Conservation (phyloP, 2,329 filamentous ascomycete genomes). For the Xylaria arbuscula region DNA sequence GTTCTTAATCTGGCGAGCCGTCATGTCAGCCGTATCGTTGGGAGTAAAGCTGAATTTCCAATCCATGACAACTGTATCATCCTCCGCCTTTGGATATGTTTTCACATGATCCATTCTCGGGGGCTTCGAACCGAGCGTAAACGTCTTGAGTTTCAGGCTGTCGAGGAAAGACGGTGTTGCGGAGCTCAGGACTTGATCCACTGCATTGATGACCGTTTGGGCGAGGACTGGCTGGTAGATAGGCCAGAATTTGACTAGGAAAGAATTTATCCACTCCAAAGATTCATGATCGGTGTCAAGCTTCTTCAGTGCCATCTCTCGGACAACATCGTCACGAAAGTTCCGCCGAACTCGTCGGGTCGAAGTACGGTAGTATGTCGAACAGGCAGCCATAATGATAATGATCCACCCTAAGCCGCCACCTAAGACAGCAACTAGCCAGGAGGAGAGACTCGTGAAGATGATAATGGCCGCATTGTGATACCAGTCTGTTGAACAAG, state of each 20-base stretch:
- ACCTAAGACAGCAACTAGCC: constrained; percentile 88
- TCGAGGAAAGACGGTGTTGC: constrained; percentile 93
- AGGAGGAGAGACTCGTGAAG: constrained; percentile 90
- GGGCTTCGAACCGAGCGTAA: constrained; percentile 93
- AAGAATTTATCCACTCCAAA: constrained; percentile 99
- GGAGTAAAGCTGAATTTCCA: constrained; percentile 99
- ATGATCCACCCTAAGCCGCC: constrained; percentile 94
- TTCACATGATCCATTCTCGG: constrained; percentile 98
- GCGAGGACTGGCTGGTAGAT: constrained; percentile 96
- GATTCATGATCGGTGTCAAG: constrained; percentile 92
- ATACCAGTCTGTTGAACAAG: constrained; percentile 81
- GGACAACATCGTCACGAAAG: constrained; percentile 91
- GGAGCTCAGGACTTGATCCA: constrained; percentile 94
- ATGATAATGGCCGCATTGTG: constrained; percentile 95
- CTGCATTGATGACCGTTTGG: constrained; percentile 89
- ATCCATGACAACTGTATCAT: constrained; percentile 97
- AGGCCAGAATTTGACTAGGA: constrained; percentile 98
- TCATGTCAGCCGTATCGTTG: constrained; percentile 93
- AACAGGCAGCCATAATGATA: constrained; percentile 89
- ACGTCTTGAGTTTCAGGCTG: constrained; percentile 91
- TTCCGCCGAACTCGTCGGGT: constrained; percentile 93
- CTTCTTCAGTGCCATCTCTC: constrained; percentile 86
- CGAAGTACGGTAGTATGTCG: constrained; percentile 96
- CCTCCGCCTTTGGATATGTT: constrained; percentile 94
- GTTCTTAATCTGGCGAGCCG: constrained; percentile 86